Conservation (phyloP, 805 yeast genomes). For the Lipomyces yamanashiensis region DNA sequence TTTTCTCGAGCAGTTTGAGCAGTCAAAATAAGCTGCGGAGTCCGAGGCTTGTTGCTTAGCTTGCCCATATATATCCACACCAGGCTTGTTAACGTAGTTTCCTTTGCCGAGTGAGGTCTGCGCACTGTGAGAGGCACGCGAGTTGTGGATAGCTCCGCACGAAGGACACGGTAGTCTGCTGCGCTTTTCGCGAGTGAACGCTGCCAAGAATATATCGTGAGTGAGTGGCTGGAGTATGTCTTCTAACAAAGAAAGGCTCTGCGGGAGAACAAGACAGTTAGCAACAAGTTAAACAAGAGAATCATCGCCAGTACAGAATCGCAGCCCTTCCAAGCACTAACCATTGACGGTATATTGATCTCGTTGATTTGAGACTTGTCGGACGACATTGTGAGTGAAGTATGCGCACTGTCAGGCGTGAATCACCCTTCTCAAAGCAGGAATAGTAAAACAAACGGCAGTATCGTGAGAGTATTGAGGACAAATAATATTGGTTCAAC, state of each 20-base stretch:
- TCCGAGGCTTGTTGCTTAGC: conserved; percentile 54
- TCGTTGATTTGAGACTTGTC: conserved; percentile 14
- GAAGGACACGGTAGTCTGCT: conserved; percentile 34
- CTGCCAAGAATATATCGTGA: conserved; percentile 32
- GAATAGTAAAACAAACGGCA: too few species aligned
- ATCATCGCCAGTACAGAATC: conserved; percentile 2
- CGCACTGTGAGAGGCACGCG: conserved; percentile 16
- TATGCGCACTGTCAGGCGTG: neutral
- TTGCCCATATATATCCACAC: conserved; percentile 51
- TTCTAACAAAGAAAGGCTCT: conserved; percentile 33
- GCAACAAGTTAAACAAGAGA: neutral
- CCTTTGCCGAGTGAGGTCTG: conserved; percentile 19
- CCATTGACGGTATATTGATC: conserved; percentile 24
- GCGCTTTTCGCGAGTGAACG: conserved; percentile 34
- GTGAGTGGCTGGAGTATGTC: conserved; percentile 36
- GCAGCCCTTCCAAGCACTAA: neutral
- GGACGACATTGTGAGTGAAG: conserved; percentile 3
- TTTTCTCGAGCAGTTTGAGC: conserved; percentile 81
- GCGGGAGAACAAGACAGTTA: neutral
- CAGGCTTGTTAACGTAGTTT: conserved; percentile 37
- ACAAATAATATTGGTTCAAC: too few species aligned
- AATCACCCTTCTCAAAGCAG: too few species aligned
- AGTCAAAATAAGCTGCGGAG: conserved; percentile 60
- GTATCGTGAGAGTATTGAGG: too few species aligned
- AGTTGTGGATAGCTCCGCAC: conserved; percentile 34